Base-by-base conservation (phyloP, 108 stramenopile genomes). In the Fragilaria radians region DNA sequence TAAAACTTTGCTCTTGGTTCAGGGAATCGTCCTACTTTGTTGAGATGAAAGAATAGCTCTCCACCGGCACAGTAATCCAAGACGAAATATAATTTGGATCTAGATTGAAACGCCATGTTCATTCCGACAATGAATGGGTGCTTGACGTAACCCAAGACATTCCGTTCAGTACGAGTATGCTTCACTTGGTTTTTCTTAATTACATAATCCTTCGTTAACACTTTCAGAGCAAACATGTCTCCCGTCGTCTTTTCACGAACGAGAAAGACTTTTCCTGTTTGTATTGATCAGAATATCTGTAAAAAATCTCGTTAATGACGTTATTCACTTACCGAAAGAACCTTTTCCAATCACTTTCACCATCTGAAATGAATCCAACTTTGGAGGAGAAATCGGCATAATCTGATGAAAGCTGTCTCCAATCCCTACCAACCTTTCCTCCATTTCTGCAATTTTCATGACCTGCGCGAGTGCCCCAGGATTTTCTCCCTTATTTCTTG, bases 91-190 rank as follows among this genome's bases (percentile, higher is more conserved):
- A 99, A 80, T 75, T 96, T 95, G 66, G 90, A 82, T 52, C 78
- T 86, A 36, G 95, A 95, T 63, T 98, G 98, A 74, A 99, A 99
- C 17, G 98, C 98, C 94, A 96, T 96, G 66, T 96, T 96, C 63
- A 99, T 86, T 0, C 98, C 95, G 1, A 99, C 96, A 64, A 99
- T 96, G 77, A 98, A 99, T 2, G 97, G 98, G 65, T 99, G 98
- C 46, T 85, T 81, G 23, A 97, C 93, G 61, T 97, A 97, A 19
- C 95, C 98, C 27, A 99, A 65, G 1, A 99, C 96, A 51, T 78
- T 90, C 18, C 98, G 79, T 76, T 98, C 98, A 27, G 98, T 97
- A 60, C 86, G 93, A 18, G 97, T 97, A 68, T 99, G 98, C 54
- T 97, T 96, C 19, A 99, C 95, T 80, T 96, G 92, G 57, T 99